Evolutionary conservation across 345 rosid species (phyloP).

Genomic region (Salix viminalis): DNA sequence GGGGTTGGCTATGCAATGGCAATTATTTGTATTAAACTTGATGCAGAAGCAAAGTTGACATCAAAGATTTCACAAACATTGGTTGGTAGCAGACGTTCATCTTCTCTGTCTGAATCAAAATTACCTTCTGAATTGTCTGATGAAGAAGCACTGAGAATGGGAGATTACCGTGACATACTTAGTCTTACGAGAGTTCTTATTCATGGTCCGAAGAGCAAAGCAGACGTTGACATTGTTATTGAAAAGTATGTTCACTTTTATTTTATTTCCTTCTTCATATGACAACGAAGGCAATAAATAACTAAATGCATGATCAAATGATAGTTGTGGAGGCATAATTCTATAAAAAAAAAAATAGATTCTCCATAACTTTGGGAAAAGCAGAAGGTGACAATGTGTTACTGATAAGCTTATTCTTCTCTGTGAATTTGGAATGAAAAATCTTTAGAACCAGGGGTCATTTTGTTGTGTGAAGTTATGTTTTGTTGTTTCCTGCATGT

Average conservation of each 20-base stretch:
- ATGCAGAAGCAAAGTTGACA: constrained; percentile 46
- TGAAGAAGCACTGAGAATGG: constrained; percentile 77
- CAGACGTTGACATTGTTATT: constrained; percentile 67
- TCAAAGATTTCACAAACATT: constrained; percentile 25
- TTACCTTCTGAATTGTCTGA: constrained; percentile 49
- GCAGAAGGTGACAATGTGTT: neutral
- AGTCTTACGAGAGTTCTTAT: constrained; percentile 87
- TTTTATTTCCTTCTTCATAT: neutral
- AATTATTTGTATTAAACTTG: constrained; percentile 66
- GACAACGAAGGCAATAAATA: neutral
- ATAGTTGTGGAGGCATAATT: neutral
- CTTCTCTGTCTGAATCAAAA: constrained; percentile 29
- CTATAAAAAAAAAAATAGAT: neutral
- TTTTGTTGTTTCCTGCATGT: neutral
- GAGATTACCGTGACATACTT: constrained; percentile 94
- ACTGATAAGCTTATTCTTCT: neutral
- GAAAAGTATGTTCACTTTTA: constrained; percentile 42
- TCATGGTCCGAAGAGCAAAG: constrained; percentile 90
- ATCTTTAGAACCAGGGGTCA: neutral
- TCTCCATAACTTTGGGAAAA: neutral
- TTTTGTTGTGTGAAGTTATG: neutral
- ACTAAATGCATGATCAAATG: neutral
- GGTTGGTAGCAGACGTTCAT: constrained; percentile 27
- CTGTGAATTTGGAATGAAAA: neutral
- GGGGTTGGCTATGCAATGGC: constrained; percentile 94